Base-by-base conservation (phyloP, 1,284 basidiomycete genomes). In the Irpex rosettiformis region DNA sequence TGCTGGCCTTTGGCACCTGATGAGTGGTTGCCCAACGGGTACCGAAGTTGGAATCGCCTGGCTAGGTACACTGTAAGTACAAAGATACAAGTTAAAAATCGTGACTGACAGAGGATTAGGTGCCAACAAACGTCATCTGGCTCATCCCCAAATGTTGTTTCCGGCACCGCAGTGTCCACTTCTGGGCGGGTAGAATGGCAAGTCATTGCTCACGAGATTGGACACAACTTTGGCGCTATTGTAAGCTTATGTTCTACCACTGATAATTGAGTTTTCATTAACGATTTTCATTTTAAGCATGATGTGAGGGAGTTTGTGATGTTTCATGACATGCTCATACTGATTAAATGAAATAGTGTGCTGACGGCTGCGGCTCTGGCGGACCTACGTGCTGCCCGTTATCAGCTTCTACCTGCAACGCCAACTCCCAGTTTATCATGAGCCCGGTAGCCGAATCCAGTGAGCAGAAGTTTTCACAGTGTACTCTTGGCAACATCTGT, bases 201-300 rank as follows among this genome's bases (percentile, higher is more conserved):
- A 73, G 85, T 91, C 66, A 81, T 95, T 40, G 83, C 92, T 18
- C 94, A 96, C 73, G 94, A 96, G 73, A 93, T 92, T 61, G 92
- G 90, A 2, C 91, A 93, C 71, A 94, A 94, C 69, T 94, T 96
- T 74, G 93, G 93, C 56, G 92, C 93, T n/a, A 93, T 95, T 66
- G 88, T 90, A 65, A 75, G 88, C 81, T 3, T 28, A 7, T 51
- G 37, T 11, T 0, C 29, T 13, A 16, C 16, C 25, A 37, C 18
- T 29, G 22, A 18, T 30, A 11, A 10, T 45, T 56, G 51, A n/a
- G 29, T 24, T 13, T 27, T 55, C 45, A 40, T 29, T 53, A 48
- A 57, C 48, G 18, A 24, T 37, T 16, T 37, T 30, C 8, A 4
- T 24, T 37, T 64, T 24, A 65, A 86, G 84, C 85, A 87, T 65